phyloP scores from a whole-genome alignment of 768 basidiomycete genomes.

The Pisolithus orientalis region DNA sequence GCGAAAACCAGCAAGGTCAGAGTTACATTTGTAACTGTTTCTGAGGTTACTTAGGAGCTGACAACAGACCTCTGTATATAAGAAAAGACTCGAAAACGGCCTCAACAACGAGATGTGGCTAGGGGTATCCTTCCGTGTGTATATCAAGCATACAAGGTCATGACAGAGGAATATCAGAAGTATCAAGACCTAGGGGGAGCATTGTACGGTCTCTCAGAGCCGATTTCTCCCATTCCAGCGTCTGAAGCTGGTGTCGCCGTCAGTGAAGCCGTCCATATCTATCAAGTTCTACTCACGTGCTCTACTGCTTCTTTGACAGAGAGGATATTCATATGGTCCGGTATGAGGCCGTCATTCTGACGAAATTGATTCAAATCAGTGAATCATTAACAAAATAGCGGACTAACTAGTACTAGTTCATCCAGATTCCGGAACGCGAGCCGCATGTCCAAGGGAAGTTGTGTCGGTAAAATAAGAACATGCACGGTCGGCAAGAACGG shows the following conservation, averaged over 20 bases:
- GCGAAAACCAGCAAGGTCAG: too few species aligned
- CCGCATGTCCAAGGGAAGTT: slow-evolving; percentile 64
- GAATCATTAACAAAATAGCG: background rate
- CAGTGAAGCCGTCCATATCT: background rate
- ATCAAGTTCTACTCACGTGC: slow-evolving; percentile 38
- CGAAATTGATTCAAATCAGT: background rate
- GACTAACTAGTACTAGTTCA: slow-evolving; percentile 51
- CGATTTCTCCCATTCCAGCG: slow-evolving; percentile 42
- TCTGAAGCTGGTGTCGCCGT: slow-evolving; percentile 39
- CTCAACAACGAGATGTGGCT: too few species aligned
- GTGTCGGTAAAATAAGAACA: slow-evolving; percentile 66
- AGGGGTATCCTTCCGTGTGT: background rate
- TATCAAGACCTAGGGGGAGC: slow-evolving; percentile 52
- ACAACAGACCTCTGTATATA: too few species aligned
- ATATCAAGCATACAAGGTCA: slow-evolving; percentile 4
- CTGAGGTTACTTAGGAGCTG: too few species aligned
- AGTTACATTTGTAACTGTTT: too few species aligned
- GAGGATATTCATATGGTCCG: slow-evolving; percentile 77
- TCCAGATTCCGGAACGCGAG: slow-evolving; percentile 65
- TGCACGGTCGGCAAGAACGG: slow-evolving; percentile 75
- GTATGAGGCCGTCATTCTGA: slow-evolving; percentile 47
- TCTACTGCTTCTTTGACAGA: slow-evolving; percentile 47
- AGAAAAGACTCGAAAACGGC: too few species aligned
- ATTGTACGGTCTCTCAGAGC: slow-evolving; percentile 44
- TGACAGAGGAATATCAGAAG: slow-evolving; percentile 13